Evolutionary conservation across 139 green algal genomes (phyloP), one percentile per base, ranked within the genome.

Genomic region (Auxenochlorella protothecoides): DNA sequence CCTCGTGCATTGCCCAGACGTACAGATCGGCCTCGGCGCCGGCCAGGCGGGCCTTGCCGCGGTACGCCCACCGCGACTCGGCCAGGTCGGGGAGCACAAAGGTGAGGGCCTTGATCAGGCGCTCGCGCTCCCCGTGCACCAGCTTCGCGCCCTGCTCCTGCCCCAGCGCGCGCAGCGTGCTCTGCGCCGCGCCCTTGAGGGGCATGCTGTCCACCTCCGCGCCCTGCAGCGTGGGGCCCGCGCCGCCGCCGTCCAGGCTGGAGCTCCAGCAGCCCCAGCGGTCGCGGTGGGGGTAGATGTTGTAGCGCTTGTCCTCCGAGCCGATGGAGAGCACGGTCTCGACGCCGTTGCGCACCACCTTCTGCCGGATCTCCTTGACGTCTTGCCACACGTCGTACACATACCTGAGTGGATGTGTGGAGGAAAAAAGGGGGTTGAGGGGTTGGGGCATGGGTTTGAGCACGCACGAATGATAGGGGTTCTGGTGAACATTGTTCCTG

Each of bases 11-110:
- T 9, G 9, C 57, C 9, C 11, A 62, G 9, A 15, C 57, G 57
- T 62, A 62, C 57, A 62, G 9, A 9, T 62, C 57, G 9, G 57
- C 11, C 9, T 62, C 57, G 9, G 9, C 11, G n/a, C 11, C 57
- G 9, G 59, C 57, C 44, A 81, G 44, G 10, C 53, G 8, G 4
- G 57, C 11, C 9, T n/a, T 60, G 12, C 80, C 80, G 53, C 70
- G 69, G 65, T 84, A 87, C 9, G 15, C 11, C 82, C 82, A 87
- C 5, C 80, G 65, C 3, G 63, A 27, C 55, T 78, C 69, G 1
- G 15, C 51, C 61, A 87, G 16, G 56, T 87, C 77, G 52, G 82
- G 82, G 55, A 87, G 66, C 44, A 87, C 68, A 80, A 80, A 80
- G 4, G 54, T n/a, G 60, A 80, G 70, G 51, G 77, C 74, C 15